Evolutionary conservation across 176 grass and related monocot species (phyloP), one percentile per base, ranked within the genome.

Genomic region (Triticum monococcum): DNA sequence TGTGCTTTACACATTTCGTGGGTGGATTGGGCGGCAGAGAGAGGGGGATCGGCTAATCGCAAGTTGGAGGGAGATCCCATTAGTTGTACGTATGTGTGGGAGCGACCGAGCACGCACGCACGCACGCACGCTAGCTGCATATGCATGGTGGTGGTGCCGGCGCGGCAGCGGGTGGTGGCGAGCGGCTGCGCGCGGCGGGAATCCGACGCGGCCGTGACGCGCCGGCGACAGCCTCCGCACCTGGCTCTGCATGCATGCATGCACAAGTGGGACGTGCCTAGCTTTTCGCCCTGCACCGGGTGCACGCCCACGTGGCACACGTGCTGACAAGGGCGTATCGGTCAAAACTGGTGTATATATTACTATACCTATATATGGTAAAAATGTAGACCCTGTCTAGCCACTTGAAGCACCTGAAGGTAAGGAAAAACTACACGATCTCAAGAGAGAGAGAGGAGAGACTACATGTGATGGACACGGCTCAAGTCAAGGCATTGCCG

Each of bases 1-100:
- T 54, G 16, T 54, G 16, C 50, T 81, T 87, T 81, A 73, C 85
- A 81, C 57, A 81, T 79, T 85, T 80, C 68, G 32, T 80, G 4
- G 30, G 35, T 36, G 12, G 70, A 54, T 70, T 80, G 75, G 82
- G 54, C 54, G 54, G 18, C 16, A 22, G 8, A 57, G 16, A 56
- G 2, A 4, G 45, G 3, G 11, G 1, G 46, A 18, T 5, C 12
- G 50, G 8, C 0, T 57, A 57, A 2, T 0, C 7, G 54, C 54
- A 57, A 3, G 54, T 22, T 57, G 54, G 54, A 57, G 54, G 54
- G 17, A 57, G 54, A 57, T 57, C 54, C 37, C 41, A 12, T 43
- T 43, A 12, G 10, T 43, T 43, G 41, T 52, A 52, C 4, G 48
- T 52, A 52, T 14, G 5, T 52, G 5, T 52, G 48, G 14, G 48